Percentiles rank a stretch among this genome's conserved stretches.
phyloP scores from a whole-genome alignment of 192 early-diverging fungal genomes.

The Coemansia sp. region DNA sequence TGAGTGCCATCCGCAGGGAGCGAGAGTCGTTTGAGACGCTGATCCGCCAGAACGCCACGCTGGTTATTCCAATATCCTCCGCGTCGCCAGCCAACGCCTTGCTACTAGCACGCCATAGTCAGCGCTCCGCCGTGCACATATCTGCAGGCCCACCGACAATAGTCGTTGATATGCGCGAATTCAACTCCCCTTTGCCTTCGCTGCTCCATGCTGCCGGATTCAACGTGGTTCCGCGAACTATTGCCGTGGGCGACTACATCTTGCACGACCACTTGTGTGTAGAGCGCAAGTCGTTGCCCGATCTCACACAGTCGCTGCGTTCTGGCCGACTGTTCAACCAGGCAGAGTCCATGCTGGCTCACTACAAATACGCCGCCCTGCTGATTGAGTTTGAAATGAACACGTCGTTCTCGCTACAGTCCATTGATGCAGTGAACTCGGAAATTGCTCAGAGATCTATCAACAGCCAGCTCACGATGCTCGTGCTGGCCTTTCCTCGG shows the following conservation, averaged over 20 bases:
- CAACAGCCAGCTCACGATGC: conserved; percentile 70
- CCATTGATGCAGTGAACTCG: conserved; percentile 38
- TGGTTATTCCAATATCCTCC: conserved; percentile 34
- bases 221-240: conserved; percentile 73
- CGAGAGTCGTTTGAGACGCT: conserved; percentile 92
- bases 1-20: conserved; percentile 79
- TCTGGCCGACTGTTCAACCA: conserved; percentile 88
- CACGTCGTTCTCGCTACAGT: conserved; percentile 76
- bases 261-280: conserved; percentile 81
- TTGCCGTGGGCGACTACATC: conserved; percentile 93
- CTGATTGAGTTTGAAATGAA: conserved; percentile 90
- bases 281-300: conserved; percentile 88
- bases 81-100: conserved; percentile 27
- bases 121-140: conserved; percentile 14
- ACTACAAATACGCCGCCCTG: conserved; percentile 77
- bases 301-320: conserved; percentile 79
- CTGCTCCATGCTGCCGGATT: conserved; percentile 77
- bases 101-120: conserved; percentile 18
- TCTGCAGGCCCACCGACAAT: conserved; percentile 38
- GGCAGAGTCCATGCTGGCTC: conserved; percentile 79
- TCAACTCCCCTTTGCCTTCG: conserved; percentile 84
- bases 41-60: conserved; percentile 81
- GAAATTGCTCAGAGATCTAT: conserved; percentile 62
- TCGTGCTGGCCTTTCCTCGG: conserved; percentile 81
- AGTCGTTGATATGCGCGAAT: conserved; percentile 90